A percentile compares a stretch with the other conserved stretches of the same genome.
Conservation (phyloP, 208 protist genomes). For the Acanthamoeba lenticulata region DNA sequence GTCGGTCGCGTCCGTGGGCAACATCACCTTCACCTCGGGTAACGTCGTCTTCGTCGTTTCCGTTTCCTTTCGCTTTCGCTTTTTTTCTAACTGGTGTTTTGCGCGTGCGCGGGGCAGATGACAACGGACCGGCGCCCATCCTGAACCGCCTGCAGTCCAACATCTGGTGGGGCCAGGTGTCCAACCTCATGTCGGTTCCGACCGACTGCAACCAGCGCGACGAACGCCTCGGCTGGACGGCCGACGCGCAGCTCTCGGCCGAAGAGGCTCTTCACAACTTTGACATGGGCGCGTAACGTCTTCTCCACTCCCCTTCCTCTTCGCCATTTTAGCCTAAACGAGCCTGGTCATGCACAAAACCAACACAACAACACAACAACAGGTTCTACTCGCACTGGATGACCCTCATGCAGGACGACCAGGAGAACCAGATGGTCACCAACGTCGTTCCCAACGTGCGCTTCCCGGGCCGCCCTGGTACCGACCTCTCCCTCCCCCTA, state of each 20-base stretch:
- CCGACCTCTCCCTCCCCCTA: neutral
- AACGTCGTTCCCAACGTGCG: slow-evolving; percentile 74
- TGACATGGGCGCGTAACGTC: slow-evolving; percentile 33
- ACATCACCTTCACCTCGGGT: slow-evolving; percentile 39
- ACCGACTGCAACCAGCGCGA: slow-evolving; percentile 81
- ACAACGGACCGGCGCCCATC: neutral
- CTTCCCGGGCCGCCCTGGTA: slow-evolving; percentile 67
- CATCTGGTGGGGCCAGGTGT: slow-evolving; percentile 71
- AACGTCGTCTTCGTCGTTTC: too few relatives aligned
- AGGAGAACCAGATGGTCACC: slow-evolving; percentile 61
- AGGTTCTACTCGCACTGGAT: slow-evolving; percentile 39
- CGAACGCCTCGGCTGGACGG: slow-evolving; percentile 80
- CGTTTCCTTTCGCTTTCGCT: neutral
- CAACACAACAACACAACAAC: neutral
- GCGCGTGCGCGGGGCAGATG: neutral
- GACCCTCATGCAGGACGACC: neutral
- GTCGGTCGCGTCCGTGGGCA: neutral
- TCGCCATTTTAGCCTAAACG: neutral
- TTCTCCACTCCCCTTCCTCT: neutral
- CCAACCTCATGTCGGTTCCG: slow-evolving; percentile 75
- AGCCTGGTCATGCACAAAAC: neutral
- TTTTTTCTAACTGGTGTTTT: neutral
- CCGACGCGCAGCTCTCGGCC: slow-evolving; percentile 68
- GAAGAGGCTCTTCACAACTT: slow-evolving; percentile 75
- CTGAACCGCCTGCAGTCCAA: slow-evolving; percentile 69